Conservation (phyloP, 2,329 filamentous ascomycete species). For the Stenocarpella maydis region DNA sequence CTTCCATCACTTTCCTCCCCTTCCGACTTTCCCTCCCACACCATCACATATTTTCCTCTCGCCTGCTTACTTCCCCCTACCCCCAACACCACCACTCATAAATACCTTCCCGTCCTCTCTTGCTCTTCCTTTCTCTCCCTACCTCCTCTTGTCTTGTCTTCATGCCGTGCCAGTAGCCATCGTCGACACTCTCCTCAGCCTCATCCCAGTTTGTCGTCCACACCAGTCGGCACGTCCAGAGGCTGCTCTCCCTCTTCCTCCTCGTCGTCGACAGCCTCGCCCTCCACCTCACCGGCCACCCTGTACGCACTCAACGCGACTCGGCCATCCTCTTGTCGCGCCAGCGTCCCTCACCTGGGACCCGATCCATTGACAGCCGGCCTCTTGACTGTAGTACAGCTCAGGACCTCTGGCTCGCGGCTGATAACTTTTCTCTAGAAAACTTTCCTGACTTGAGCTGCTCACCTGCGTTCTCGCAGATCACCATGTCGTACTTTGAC, state of each 20-base stretch:
- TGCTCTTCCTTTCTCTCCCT: constrained; percentile 27
- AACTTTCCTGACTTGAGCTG: constrained; percentile 37
- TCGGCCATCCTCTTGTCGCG: constrained; percentile 36
- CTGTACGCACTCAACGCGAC: constrained; percentile 8
- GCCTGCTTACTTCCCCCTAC: constrained; percentile 19
- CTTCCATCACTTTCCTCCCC: constrained; percentile 39
- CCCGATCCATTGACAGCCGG: constrained; percentile 27
- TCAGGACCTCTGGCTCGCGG: constrained; percentile 30
- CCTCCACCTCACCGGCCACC: constrained; percentile 1
- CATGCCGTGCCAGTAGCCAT: constrained; percentile 22
- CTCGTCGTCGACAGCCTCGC: constrained; percentile 21
- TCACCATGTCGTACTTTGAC: constrained; percentile 54
- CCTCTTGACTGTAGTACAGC: constrained; percentile 29
- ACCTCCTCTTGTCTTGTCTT: constrained; percentile 21
- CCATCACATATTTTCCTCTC: constrained; percentile 33
- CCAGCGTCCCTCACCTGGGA: constrained; percentile 24
- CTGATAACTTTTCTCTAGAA: constrained; percentile 40
- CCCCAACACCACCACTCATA: constrained; percentile 31
- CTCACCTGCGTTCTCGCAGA: constrained; percentile 38
- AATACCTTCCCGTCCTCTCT: constrained; percentile 34
- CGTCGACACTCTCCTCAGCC: constrained; percentile 27
- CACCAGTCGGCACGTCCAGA: constrained; percentile 1
- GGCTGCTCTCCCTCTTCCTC: neutral
- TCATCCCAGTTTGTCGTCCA: constrained; percentile 31
- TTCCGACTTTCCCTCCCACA: constrained; percentile 43